A percentile compares a stretch with the other conserved stretches of the same genome.
Conservation (phyloP, 2,329 filamentous ascomycete genomes). For the Colletotrichum sidae region DNA sequence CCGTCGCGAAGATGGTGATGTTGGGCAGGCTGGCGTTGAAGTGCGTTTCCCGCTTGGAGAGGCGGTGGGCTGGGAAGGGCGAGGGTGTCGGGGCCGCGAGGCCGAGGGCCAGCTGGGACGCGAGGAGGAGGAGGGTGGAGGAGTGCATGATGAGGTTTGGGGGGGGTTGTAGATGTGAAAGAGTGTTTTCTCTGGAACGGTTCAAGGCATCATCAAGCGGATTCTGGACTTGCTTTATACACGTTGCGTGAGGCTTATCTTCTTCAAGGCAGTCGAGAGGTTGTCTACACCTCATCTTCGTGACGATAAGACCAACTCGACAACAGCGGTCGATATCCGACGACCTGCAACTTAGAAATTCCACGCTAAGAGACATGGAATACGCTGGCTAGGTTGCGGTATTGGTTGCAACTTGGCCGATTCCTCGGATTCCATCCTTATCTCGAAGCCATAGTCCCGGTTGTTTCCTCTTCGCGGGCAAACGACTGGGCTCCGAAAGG, state of each 20-base stretch:
- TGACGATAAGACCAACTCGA: conserved; percentile 10
- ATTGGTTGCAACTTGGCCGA: neutral
- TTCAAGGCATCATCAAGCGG: neutral
- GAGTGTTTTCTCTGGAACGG: conserved; percentile 2
- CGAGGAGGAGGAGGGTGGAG: conserved; percentile 18
- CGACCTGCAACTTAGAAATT: neutral
- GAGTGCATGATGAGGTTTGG: conserved; percentile 17
- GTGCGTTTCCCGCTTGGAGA: conserved; percentile 27
- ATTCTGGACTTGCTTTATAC: conserved; percentile 11
- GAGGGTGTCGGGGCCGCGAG: conserved; percentile 27
- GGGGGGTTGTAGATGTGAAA: neutral
- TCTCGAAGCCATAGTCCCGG: no score
- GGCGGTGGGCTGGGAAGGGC: conserved; percentile 17
- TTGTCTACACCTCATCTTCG: neutral
- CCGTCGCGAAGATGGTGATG: conserved; percentile 67
- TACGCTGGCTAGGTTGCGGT: no score
- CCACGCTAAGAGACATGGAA: conserved; percentile 2
- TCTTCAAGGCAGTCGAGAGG: neutral
- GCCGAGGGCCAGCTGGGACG: conserved; percentile 26
- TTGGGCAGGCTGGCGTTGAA: conserved; percentile 62
- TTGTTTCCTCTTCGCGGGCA: no score
- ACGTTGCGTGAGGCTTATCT: neutral
- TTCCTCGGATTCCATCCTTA: neutral
- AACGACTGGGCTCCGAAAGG: neutral
- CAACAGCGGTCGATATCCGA: conserved; percentile 1